Evolutionary conservation across 2,329 filamentous ascomycete species (phyloP).

Genomic region (Alternaria sp.): DNA sequence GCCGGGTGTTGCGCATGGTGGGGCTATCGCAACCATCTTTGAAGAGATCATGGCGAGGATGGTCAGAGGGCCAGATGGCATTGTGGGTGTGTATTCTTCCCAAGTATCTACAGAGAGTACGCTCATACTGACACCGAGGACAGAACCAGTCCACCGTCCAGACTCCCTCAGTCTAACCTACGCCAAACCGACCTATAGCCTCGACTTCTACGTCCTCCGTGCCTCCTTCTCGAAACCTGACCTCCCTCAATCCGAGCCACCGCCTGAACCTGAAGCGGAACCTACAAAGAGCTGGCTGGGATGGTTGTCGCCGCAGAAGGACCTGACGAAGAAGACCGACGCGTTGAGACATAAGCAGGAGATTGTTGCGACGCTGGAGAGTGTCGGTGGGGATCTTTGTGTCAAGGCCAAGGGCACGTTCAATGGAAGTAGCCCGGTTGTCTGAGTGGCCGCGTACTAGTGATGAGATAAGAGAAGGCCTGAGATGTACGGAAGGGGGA

Average conservation of each 20-base stretch:
- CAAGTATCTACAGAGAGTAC: background rate
- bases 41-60: constrained; percentile 73
- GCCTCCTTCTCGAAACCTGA: constrained; percentile 49
- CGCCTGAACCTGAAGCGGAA: constrained; percentile 28
- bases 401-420: constrained; percentile 33
- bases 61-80: constrained; percentile 58
- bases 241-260: constrained; percentile 30
- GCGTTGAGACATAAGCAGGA: constrained; percentile 42
- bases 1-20: constrained; percentile 75
- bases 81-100: constrained; percentile 33
- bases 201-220: constrained; percentile 69
- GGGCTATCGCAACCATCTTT: constrained; percentile 70
- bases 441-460: background rate
- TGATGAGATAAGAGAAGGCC: background rate
- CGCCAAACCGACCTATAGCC: constrained; percentile 63
- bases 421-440: background rate
- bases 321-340: constrained; percentile 53
- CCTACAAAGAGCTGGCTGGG: constrained; percentile 37
- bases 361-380: constrained; percentile 62
- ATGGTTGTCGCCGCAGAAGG: constrained; percentile 44
- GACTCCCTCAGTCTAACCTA: constrained; percentile 63
- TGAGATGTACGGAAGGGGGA: background rate
- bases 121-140: background rate
- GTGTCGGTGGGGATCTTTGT: constrained; percentile 60
- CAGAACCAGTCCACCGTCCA: constrained; percentile 41